Evolutionary conservation across 2,329 filamentous ascomycete genomes (phyloP).

Genomic region (Monosporascus cannonballus): DNA sequence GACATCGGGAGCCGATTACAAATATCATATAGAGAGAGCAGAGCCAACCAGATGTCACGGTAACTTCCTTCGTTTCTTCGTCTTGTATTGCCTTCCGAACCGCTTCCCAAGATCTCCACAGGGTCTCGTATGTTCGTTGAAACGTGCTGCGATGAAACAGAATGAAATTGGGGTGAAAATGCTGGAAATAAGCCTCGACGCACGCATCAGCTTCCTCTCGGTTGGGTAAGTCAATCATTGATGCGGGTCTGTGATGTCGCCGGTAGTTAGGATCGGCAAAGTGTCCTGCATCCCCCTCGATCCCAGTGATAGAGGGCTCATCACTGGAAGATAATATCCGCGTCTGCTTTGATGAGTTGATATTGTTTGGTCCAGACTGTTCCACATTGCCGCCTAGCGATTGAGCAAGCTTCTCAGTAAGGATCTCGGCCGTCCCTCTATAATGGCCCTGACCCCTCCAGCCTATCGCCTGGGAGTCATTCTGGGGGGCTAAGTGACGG

Average conservation of each 20-base stretch:
- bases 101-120: slow-evolving; percentile 23
- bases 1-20: slow-evolving; percentile 32
- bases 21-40: slow-evolving; percentile 34
- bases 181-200: slow-evolving; percentile 32
- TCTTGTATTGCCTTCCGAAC: slow-evolving; percentile 3
- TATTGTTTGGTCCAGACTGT: slow-evolving; percentile 3
- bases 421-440: slow-evolving; percentile 1
- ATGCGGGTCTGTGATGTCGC: slow-evolving; percentile 13
- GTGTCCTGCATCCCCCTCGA: neutral
- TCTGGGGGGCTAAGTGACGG: neutral
- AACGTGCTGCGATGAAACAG: slow-evolving; percentile 35
- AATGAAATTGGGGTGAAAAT: slow-evolving; percentile 31
- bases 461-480: neutral
- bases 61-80: slow-evolving; percentile 17
- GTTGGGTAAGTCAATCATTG: slow-evolving; percentile 23
- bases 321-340: slow-evolving; percentile 3
- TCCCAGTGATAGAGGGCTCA: neutral
- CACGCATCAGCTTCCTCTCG: slow-evolving; percentile 31
- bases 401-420: slow-evolving; percentile 7
- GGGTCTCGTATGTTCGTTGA: slow-evolving; percentile 29
- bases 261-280: slow-evolving; percentile 12
- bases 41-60: slow-evolving; percentile 34
- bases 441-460: neutral
- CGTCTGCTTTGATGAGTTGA: neutral
- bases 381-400: slow-evolving; percentile 10